Base-by-base conservation (phyloP, 2,329 filamentous ascomycete genomes). In the Ustulina deusta region DNA sequence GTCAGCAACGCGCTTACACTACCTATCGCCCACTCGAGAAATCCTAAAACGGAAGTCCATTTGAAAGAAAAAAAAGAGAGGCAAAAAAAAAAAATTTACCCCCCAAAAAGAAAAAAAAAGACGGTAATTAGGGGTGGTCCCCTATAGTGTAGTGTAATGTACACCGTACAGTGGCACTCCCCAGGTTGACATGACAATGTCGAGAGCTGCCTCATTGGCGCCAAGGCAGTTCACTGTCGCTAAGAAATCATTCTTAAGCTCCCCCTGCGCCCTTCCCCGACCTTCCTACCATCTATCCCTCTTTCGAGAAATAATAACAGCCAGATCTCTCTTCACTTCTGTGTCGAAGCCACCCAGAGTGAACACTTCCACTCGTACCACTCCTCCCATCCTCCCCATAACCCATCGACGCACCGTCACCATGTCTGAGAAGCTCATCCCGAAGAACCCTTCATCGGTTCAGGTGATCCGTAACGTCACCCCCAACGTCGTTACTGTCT, bases 391-490 rank as follows among this genome's bases (percentile, higher is more conserved):
- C 46, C 61, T 61, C 44, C 59, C 49, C 44, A 48, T 27, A 48
- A 52, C 40, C 10, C 66, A 61, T 7, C 61, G 66, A 56, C 72
- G 70, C 20, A 46, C 64, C 38, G 29, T 69, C 73, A 76, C 61
- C 72, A 91, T 91, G 88, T 87, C 88, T 63, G 83, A 84, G 7
- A 86, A 89, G 75, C 86, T 93, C 63, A 86, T 92, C 64, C 91
- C 91, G 4, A 75, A 82, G 17, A 90, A 95, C 74, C 94, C 94
- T 13, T 87, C 89, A 20, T 89, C 93, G 76, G 90, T 96, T 71
- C 97, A 97, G 91, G 93, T 97, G 69, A 95, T 97, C 76, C 92
- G 95, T 71, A 87, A 94, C 74, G 82, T 98, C 74, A 93, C 92
- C 1, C 91, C 93, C 15, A 90, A 91, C 72, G 86, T 97, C 70